A percentile compares a stretch with the other conserved stretches of the same genome.
Evolutionary conservation across 192 early-diverging fungal species (phyloP).

Genomic region (Gryganskiella cystojenkinii): DNA sequence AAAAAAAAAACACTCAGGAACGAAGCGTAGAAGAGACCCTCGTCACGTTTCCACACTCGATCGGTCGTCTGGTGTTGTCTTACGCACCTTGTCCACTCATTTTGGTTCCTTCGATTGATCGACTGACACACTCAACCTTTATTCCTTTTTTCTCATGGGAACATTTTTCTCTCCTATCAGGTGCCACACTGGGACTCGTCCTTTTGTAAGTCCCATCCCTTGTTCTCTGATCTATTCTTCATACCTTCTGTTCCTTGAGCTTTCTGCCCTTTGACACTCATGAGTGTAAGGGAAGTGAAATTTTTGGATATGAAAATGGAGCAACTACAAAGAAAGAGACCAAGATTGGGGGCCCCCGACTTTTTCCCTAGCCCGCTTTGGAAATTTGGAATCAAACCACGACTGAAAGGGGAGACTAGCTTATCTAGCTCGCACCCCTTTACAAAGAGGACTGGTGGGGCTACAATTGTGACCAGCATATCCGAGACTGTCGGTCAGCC

Average conservation of each 20-base stretch:
- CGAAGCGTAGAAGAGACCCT: too few relatives aligned
- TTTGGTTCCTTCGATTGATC: too few relatives aligned
- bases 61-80: too few relatives aligned
- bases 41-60: too few relatives aligned
- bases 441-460: background rate
- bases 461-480: background rate
- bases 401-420: slow-evolving; percentile 27
- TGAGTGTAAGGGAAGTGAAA: slow-evolving; percentile 48
- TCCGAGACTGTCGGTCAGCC: background rate
- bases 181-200: slow-evolving; percentile 51
- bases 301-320: slow-evolving; percentile 48
- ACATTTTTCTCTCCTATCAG: background rate
- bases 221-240: slow-evolving; percentile 32
- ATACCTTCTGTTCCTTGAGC: slow-evolving; percentile 33
- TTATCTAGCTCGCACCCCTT: slow-evolving; percentile 2
- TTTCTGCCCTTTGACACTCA: slow-evolving; percentile 46
- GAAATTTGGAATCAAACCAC: slow-evolving; percentile 26
- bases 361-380: slow-evolving; percentile 35
- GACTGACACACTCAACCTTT: background rate
- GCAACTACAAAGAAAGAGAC: slow-evolving; percentile 40
- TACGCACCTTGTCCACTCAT: too few relatives aligned
- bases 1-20: too few relatives aligned
- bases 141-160: too few relatives aligned
- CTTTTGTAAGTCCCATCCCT: slow-evolving; percentile 53
- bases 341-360: slow-evolving; percentile 47